These are phyloP conservation scores for Saccharomyces hybrid DNA, from an alignment of 1,139 yeast genomes.

Conservation along the genomic window DNA sequence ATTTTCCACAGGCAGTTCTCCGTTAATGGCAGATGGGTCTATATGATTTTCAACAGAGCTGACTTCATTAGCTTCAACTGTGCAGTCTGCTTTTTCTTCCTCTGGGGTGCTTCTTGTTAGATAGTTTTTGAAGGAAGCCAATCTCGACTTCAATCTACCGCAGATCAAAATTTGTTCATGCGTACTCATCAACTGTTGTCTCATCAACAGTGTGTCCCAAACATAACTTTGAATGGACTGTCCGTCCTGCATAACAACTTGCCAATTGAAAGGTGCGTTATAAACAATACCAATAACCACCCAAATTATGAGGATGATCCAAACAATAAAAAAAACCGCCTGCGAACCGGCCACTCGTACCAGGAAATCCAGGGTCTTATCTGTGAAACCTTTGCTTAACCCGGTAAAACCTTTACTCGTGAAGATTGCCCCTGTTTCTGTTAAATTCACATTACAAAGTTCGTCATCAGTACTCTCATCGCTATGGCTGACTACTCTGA, in stretches of 20 bases:
- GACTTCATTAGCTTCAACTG: neutral
- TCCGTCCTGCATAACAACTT: constrained; percentile 38
- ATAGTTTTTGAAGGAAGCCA: constrained; percentile 22
- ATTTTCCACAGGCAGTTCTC: constrained; percentile 19
- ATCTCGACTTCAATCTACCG: constrained; percentile 31
- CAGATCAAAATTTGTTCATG: constrained; percentile 23
- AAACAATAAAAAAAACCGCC: constrained; percentile 23
- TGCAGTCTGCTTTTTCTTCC: neutral
- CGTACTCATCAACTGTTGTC: constrained; percentile 32
- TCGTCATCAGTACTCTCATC: constrained; percentile 1
- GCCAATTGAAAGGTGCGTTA: constrained; percentile 33
- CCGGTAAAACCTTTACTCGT: constrained; percentile 24
- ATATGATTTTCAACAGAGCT: neutral
- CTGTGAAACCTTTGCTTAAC: constrained; percentile 16
- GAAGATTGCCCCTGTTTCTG: constrained; percentile 7
- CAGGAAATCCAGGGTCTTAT: constrained; percentile 17
- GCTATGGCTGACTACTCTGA: neutral
- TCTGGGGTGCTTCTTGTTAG: constrained; percentile 6
- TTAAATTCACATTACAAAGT: neutral
- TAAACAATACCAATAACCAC: constrained; percentile 29
- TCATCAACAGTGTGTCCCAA: constrained; percentile 36
- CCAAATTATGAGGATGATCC: constrained; percentile 32
- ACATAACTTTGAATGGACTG: constrained; percentile 35
- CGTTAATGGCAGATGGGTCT: constrained; percentile 4
- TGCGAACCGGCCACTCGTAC: constrained; percentile 30